Evolutionary conservation across 2,329 filamentous ascomycete species (phyloP).

Genomic region (Macrophomina tecta): DNA sequence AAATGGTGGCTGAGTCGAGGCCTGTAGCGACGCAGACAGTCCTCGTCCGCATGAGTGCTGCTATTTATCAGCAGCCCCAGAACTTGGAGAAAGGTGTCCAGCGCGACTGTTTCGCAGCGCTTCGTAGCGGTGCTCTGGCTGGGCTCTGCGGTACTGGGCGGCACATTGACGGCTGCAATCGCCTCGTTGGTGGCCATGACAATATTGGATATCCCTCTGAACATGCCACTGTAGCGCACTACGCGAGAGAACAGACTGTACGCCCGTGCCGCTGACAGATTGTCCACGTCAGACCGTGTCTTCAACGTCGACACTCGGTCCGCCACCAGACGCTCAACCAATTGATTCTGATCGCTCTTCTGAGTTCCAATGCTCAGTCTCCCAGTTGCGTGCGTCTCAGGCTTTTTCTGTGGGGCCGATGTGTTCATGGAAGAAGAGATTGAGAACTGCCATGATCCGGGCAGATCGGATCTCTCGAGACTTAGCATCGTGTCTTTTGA

Average conservation of each 20-base stretch:
- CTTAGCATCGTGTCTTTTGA: not conserved
- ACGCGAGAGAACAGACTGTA: conserved; percentile 33
- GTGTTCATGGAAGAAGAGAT: not conserved
- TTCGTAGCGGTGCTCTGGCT: conserved; percentile 30
- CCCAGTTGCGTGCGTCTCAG: not conserved
- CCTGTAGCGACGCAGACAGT: conserved; percentile 32
- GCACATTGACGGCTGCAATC: not conserved
- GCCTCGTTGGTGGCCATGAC: conserved; percentile 31
- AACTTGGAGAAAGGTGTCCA: conserved; percentile 35
- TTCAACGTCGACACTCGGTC: conserved; percentile 22
- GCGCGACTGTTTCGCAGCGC: conserved; percentile 31
- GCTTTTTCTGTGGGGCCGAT: not conserved
- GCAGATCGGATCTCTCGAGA: not conserved
- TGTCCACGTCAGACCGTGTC: conserved; percentile 25
- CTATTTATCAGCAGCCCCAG: conserved; percentile 34
- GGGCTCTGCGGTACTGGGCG: conserved; percentile 25
- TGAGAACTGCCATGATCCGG: not conserved
- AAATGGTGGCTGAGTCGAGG: conserved; percentile 26
- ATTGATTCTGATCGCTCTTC: conserved; percentile 18
- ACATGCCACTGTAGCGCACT: conserved; percentile 30
- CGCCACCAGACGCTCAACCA: conserved; percentile 30
- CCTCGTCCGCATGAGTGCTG: conserved; percentile 27
- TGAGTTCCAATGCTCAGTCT: conserved; percentile 16
- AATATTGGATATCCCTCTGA: conserved; percentile 31
- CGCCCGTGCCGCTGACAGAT: conserved; percentile 29